Evolutionary conservation across 345 rosid species (phyloP).

Genomic region (Linum usitatissimum): DNA sequence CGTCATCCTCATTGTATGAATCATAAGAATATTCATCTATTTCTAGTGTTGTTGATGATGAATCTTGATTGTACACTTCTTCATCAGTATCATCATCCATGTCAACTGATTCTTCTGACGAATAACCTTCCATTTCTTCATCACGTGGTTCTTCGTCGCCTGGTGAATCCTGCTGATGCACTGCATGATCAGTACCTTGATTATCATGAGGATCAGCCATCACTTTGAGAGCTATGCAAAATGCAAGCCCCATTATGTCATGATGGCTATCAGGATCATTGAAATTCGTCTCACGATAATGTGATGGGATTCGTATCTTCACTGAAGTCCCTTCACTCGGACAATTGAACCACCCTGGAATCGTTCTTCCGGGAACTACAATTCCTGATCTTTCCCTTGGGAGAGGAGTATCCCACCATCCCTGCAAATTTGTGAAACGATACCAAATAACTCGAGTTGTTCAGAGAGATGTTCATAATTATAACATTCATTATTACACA

Average conservation of each 20-base stretch:
- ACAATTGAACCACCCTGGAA: not conserved
- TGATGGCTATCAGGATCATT: not conserved
- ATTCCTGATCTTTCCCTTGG: not conserved
- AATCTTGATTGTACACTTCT: not conserved
- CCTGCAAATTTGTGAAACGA: not conserved
- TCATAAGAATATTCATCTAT: not conserved
- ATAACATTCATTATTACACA: too few species aligned
- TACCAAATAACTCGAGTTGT: too few species aligned
- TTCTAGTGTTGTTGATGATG: not conserved
- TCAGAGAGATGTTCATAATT: too few species aligned
- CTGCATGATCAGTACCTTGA: not conserved
- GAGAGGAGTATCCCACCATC: not conserved
- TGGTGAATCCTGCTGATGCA: not conserved
- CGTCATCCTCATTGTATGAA: not conserved
- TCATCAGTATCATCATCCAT: not conserved
- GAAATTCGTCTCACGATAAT: not conserved
- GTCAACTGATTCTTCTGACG: not conserved
- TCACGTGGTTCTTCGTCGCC: not conserved
- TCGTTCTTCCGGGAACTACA: not conserved
- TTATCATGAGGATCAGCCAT: not conserved
- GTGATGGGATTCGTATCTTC: not conserved
- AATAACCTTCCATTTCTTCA: not conserved
- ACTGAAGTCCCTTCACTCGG: not conserved
- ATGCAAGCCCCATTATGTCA: not conserved
- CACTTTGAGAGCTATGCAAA: not conserved